Evolutionary conservation across 345 rosid genomes (phyloP), one percentile per base, ranked within the genome.

Genomic region (Ricinus communis): DNA sequence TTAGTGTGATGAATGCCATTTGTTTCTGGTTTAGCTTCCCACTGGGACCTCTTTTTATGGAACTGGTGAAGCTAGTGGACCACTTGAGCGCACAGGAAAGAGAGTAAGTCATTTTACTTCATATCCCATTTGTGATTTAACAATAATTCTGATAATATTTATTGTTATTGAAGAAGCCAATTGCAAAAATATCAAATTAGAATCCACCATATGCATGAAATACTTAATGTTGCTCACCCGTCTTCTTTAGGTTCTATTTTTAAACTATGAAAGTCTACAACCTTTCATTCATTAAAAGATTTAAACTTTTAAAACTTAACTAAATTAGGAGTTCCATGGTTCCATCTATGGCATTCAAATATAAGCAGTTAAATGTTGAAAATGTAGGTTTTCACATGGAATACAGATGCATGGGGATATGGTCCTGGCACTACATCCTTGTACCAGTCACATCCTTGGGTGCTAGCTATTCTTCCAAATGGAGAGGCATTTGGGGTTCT

Each of bases 381-480:
- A 63, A 30, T 79, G 71, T 69, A 93, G 98, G 87, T 93, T 58
- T 90, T 91, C 75, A 84, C 97, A 40, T 91, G 98, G 98, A 93
- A 93, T 78, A 88, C 90, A 1, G 93, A 81, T 74, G 85, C 98
- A 14, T 93, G 87, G 85, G 98, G 98, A 55, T 93, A 81, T 82
- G 98, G 96, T 66, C 73, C 94, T 28, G 84, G 83, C 79, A 90
- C 97, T 50, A 93, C 96, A 52, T 91, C 98, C 38, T 68, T 93
- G 82, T 93, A 93, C 78, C 97, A 93, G 82, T 91, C 98, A 30
- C 98, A 93, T 81, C 98, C 98, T 51, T 93, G 98, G 97, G 91
- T 93, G 41, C 78, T 93, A 40, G 93, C 82, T 71, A 82, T 93
- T 81, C 93, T 91, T 84, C 93, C 95, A 14, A 83, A 68, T 75